Base-by-base conservation (phyloP, 1,139 yeast species). In the Geotrichum citri-aurantii region DNA sequence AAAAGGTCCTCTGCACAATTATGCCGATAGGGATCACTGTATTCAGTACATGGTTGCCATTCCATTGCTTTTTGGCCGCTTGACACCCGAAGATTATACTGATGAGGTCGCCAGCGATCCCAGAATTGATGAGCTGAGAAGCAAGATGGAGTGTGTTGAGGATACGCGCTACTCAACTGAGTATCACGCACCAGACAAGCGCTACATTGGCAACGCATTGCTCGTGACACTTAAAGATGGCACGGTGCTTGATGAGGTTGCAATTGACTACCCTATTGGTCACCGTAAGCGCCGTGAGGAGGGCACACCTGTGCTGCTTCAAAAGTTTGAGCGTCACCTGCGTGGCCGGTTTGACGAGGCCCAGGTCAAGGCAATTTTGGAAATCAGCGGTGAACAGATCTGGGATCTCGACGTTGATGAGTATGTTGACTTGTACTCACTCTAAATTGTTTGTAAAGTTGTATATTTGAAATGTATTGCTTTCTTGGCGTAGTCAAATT, bases 11-110 rank as follows among this genome's bases (percentile, higher is more conserved):
- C 71, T 81, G 57, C 76, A 81, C 73, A 82, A 82, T 72, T 82
- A 81, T 65, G 85, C 86, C 40, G 86, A 81, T 69, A 76, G 85
- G 63, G 85, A 82, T 66, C 86, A 81, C 69, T 81, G 85, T 69
- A 79, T 82, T 62, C 86, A 81, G 67, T 82, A 81, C 71, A 81
- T 82, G 85, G 77, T 78, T 52, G 85, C 85, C 26, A 68, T 81
- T 50, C 84, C 85, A 46, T 69, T 81, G 63, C 75, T 82, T 59
- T 73, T 76, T 65, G 85, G 85, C 52, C 76, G 81, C 57, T 71
- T 81, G 54, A 79, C 82, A 44, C 85, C 85, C 8, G 82, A 79
- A 64, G 84, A 81, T 69, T 81, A 82, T 71, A 70, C 77, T 51
- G 85, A 82, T 65, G 73, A 66, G 8, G 69, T 79, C 59, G 85